Conservation (phyloP, 495 filamentous ascomycete genomes). For the Tirmania nivea region DNA sequence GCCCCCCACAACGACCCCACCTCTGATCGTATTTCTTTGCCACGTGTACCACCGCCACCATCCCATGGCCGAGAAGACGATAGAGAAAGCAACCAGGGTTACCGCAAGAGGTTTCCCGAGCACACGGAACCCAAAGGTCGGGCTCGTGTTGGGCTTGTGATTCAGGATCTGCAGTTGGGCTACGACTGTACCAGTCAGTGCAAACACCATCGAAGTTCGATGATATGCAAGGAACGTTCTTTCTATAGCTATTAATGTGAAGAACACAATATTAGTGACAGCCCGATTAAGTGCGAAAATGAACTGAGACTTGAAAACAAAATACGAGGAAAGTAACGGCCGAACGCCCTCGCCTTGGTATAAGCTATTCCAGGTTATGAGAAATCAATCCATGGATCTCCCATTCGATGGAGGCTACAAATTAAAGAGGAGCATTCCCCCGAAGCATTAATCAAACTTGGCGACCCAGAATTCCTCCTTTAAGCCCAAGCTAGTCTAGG, state of each 20-base stretch:
- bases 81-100: slow-evolving; percentile 34
- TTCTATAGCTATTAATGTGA: slow-evolving; percentile 38
- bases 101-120: slow-evolving; percentile 45
- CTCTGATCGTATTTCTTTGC: slow-evolving; percentile 42
- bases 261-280: not conserved
- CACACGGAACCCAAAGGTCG: slow-evolving; percentile 34
- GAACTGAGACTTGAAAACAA: not conserved
- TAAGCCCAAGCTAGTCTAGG: too few species aligned
- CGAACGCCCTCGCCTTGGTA: not conserved
- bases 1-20: slow-evolving; percentile 42
- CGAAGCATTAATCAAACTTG: slow-evolving; percentile 14
- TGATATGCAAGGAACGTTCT: slow-evolving; percentile 61
- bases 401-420: too few species aligned
- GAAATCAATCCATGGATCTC: slow-evolving; percentile 7
- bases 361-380: slow-evolving; percentile 4
- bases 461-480: not conserved
- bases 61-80: slow-evolving; percentile 35
- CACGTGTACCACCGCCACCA: slow-evolving; percentile 46
- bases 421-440: slow-evolving; percentile 13
- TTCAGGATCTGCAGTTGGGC: slow-evolving; percentile 53
- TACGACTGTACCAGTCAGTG: slow-evolving; percentile 42
- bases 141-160: slow-evolving; percentile 22
- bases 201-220: slow-evolving; percentile 45
- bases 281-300: not conserved
- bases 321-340: not conserved